These are phyloP conservation scores for Fraxinus excelsior DNA, from an alignment of 257 asterid genomes.

Conservation along the genomic window DNA sequence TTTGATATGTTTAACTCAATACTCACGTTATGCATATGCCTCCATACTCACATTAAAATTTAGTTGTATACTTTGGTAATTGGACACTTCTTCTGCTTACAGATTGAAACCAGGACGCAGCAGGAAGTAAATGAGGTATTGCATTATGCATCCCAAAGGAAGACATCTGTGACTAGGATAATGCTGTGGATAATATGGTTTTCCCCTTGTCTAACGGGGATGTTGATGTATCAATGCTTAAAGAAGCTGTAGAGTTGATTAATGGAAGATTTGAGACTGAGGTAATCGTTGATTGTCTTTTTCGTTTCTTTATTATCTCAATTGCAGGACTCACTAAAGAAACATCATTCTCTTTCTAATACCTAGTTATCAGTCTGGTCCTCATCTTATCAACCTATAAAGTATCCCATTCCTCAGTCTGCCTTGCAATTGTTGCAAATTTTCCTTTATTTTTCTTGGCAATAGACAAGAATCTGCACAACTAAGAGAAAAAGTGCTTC, in stretches of 20 bases:
- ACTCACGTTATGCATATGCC: too few species aligned
- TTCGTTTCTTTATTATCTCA: conserved; percentile 9
- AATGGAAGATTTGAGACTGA: conserved; percentile 85
- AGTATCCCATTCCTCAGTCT: neutral
- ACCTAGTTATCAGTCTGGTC: neutral
- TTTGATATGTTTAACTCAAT: too few species aligned
- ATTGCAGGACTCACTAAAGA: neutral
- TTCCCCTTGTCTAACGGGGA: conserved; percentile 79
- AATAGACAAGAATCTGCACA: neutral
- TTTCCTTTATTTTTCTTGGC: neutral
- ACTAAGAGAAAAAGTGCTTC: neutral
- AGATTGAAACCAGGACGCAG: conserved; percentile 92
- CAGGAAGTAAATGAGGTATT: conserved; percentile 85
- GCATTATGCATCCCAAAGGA: conserved; percentile 67
- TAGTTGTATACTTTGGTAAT: conserved; percentile 9
- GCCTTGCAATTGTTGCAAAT: neutral
- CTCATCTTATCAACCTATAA: neutral
- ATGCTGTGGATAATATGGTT: conserved; percentile 97
- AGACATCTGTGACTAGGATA: conserved; percentile 73
- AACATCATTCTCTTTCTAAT: neutral
- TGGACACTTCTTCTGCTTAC: conserved; percentile 24
- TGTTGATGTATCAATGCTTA: conserved; percentile 87
- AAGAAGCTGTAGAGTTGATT: conserved; percentile 77
- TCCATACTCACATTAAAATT: neutral
- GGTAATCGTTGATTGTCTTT: conserved; percentile 38